These are phyloP conservation scores for Microcyclospora tardicrescens DNA, from an alignment of 2,329 filamentous ascomycete species.

Conservation along the genomic window DNA sequence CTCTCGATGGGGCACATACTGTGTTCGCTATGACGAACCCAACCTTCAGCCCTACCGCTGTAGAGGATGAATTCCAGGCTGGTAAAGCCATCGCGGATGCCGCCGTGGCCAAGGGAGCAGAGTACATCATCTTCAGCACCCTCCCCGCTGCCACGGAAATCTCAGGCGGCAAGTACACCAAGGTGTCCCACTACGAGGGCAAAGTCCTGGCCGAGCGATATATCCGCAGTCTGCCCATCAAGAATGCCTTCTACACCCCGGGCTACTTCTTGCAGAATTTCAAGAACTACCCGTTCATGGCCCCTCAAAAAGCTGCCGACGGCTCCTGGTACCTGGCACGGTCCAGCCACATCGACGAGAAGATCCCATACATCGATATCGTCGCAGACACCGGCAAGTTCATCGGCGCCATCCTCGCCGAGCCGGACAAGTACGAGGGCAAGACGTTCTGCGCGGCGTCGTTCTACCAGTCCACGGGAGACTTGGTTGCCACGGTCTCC, in stretches of 20 bases:
- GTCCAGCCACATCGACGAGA: background rate
- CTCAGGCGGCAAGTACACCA: conserved; percentile 29
- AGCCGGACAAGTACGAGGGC: conserved; percentile 8
- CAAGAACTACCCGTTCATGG: background rate
- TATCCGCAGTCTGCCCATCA: conserved; percentile 28
- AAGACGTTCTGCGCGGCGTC: conserved; percentile 9
- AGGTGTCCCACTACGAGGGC: conserved; percentile 30
- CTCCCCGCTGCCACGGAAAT: conserved; percentile 23
- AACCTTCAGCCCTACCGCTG: conserved; percentile 11
- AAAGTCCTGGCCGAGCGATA: conserved; percentile 23
- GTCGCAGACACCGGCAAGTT: conserved; percentile 12
- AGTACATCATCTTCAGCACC: conserved; percentile 26
- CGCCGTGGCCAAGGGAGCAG: conserved; percentile 23
- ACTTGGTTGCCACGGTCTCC: conserved; percentile 7
- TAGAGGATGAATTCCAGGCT: conserved; percentile 36
- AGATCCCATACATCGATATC: conserved; percentile 8
- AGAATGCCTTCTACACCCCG: conserved; percentile 8
- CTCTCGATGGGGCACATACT: conserved; percentile 32
- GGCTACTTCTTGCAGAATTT: conserved; percentile 13
- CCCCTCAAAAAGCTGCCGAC: background rate
- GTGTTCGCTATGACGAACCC: conserved; percentile 24
- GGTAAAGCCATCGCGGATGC: conserved; percentile 45
- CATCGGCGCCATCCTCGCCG: conserved; percentile 10
- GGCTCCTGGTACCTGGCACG: background rate
- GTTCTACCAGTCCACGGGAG: conserved; percentile 6